A percentile compares a stretch with the other conserved stretches of the same genome.
These are phyloP conservation scores for Saccharomyces hybrid DNA, from an alignment of 1,139 yeast genomes.

Conservation along the genomic window DNA sequence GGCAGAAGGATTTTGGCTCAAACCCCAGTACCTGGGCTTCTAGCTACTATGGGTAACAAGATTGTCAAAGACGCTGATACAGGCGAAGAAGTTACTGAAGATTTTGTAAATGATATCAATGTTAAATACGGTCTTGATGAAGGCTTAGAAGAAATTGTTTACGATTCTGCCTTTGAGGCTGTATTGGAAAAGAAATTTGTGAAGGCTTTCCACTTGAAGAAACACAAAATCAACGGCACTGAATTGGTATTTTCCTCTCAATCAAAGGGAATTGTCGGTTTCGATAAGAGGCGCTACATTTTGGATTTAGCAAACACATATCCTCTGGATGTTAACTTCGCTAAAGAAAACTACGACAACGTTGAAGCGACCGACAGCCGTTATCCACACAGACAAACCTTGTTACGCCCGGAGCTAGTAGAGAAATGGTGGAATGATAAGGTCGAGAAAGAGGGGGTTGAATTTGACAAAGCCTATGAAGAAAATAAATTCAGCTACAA, in stretches of 20 bases:
- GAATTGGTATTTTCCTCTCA: constrained; percentile 65
- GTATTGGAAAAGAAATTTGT: constrained; percentile 55
- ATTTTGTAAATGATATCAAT: constrained; percentile 26
- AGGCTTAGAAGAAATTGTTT: constrained; percentile 38
- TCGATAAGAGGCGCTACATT: constrained; percentile 77
- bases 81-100: constrained; percentile 30
- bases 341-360: constrained; percentile 44
- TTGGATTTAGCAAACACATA: constrained; percentile 79
- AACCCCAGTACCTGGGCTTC: constrained; percentile 98
- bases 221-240: constrained; percentile 49
- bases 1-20: constrained; percentile 88
- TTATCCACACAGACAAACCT: constrained; percentile 77
- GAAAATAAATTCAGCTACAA: constrained; percentile 54
- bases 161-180: constrained; percentile 45
- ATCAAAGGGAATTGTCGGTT: constrained; percentile 78
- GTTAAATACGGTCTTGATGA: constrained; percentile 69
- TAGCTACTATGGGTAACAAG: constrained; percentile 37
- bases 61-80: constrained; percentile 30
- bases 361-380: constrained; percentile 36
- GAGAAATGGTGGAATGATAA: constrained; percentile 83
- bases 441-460: constrained; percentile 41
- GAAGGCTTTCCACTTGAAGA: constrained; percentile 69
- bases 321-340: constrained; percentile 75
- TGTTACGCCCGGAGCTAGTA: constrained; percentile 80
- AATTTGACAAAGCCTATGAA: constrained; percentile 46